Base-by-base conservation (phyloP, 2,329 filamentous ascomycete genomes). In the Microdochium nivale region DNA sequence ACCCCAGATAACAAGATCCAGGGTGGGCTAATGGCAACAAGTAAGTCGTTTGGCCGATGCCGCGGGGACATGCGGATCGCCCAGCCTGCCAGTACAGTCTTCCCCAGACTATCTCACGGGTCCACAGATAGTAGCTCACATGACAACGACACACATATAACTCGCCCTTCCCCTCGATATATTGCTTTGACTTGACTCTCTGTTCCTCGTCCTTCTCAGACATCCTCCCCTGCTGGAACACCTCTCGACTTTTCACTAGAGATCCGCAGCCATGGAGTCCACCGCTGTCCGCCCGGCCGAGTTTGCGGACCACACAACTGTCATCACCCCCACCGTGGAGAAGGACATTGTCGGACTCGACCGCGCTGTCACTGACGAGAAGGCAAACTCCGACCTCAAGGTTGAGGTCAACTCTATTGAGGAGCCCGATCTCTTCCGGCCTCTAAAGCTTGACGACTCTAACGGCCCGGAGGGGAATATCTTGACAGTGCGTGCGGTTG, bases 401-500 rank as follows among this genome's bases (percentile, higher is more conserved):
- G 40, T 44, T 19, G 40, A 44, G 40, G 40, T 44, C 13, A 11
- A 3, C 40, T 21, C 40, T 5, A 19, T 44, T 7, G 13, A 44
- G 19, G 40, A 44, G 19, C 40, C 19, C 40, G 40, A 44, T 19
- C 19, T 44, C 14, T 44, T 23, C 21, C 40, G 40, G 9, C 40
- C 40, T 3, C 19, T 44, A 7, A 44, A 44, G 40, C 10, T 44
- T 3, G 7, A 23, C 19, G 40, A 44, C 3, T 21, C 10, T 4
- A 24, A 23, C 13, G 16, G 16, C n/a, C 40, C 21, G 16, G 71
- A 77, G 56, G 60, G 68, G 14, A 66, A 71, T 55, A 78, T 80
- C 49, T 58, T 84, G 46, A 83, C 79, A 5, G 59, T 78, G 30
- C 74, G 80, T 44, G 79, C 80, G 14, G 65, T 84, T 25, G 52